Conservation (phyloP, 2,329 filamentous ascomycete genomes). For the Fusarium pseudoanthophilum region DNA sequence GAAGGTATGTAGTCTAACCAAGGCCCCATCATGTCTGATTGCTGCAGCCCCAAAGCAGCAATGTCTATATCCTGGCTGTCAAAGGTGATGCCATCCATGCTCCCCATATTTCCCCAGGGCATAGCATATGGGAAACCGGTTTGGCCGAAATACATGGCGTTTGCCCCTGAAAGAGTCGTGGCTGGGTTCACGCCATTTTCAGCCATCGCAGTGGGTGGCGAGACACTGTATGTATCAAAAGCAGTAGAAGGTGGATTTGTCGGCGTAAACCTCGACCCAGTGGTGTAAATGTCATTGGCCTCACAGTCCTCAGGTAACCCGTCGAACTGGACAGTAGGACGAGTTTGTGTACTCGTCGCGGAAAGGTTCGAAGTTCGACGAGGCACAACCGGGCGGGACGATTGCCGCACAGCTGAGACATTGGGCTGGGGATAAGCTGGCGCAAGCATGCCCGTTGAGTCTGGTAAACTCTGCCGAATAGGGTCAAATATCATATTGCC, state of each 20-base stretch:
- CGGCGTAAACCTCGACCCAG: conserved; percentile 52
- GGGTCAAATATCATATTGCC: conserved; percentile 71
- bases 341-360: conserved; percentile 29
- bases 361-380: conserved; percentile 43
- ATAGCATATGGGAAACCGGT: conserved; percentile 44
- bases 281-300: conserved; percentile 48
- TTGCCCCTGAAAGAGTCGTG: conserved; percentile 26
- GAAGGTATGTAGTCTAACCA: conserved; percentile 80
- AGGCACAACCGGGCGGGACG: conserved; percentile 48
- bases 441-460: conserved; percentile 59
- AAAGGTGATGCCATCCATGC: conserved; percentile 71
- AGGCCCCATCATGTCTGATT: conserved; percentile 72
- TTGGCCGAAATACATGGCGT: conserved; percentile 45
- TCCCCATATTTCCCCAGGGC: conserved; percentile 49
- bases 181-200: conserved; percentile 43
- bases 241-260: conserved; percentile 55
- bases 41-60: conserved; percentile 66
- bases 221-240: conserved; percentile 57
- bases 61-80: conserved; percentile 83
- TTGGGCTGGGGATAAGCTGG: conserved; percentile 61
- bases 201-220: conserved; percentile 55
- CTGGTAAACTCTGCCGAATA: conserved; percentile 65
- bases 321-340: conserved; percentile 47
- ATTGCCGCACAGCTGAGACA: conserved; percentile 60
- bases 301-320: conserved; percentile 46